Percentiles rank a stretch among this genome's conserved stretches.
Evolutionary conservation across 2,329 filamentous ascomycete genomes (phyloP).

Genomic region (Phaeosphaeriaceae sp.): DNA sequence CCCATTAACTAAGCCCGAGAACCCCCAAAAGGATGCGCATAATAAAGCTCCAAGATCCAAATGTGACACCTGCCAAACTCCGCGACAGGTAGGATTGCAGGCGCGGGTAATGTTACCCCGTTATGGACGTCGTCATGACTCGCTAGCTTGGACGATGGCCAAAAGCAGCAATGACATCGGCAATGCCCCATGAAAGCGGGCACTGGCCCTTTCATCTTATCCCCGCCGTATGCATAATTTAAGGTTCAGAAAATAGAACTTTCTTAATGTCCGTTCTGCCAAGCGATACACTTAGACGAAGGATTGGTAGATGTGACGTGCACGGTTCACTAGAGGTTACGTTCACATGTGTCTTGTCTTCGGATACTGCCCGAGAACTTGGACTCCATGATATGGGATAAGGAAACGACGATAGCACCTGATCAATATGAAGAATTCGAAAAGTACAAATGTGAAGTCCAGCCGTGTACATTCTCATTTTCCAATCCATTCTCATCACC

Average conservation of each 20-base stretch:
- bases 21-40: background rate
- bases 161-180: background rate
- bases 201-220: background rate
- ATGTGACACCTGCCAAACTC: background rate
- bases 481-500: background rate
- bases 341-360: background rate
- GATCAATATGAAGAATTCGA: background rate
- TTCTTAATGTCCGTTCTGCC: conserved; percentile 3
- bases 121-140: background rate
- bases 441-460: background rate
- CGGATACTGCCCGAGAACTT: background rate
- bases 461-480: background rate
- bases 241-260: background rate
- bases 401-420: background rate
- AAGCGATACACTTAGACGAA: conserved; percentile 4
- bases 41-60: background rate
- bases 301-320: conserved; percentile 4
- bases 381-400: background rate
- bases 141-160: background rate
- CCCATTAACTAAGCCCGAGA: background rate
- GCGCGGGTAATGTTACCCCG: background rate
- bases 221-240: conserved; percentile 1
- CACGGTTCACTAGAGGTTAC: conserved; percentile 1
- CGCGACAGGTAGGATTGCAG: background rate
- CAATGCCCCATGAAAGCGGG: background rate